Base-by-base conservation (phyloP, 75 land plant species). In the Selaginella moellendorffii region DNA sequence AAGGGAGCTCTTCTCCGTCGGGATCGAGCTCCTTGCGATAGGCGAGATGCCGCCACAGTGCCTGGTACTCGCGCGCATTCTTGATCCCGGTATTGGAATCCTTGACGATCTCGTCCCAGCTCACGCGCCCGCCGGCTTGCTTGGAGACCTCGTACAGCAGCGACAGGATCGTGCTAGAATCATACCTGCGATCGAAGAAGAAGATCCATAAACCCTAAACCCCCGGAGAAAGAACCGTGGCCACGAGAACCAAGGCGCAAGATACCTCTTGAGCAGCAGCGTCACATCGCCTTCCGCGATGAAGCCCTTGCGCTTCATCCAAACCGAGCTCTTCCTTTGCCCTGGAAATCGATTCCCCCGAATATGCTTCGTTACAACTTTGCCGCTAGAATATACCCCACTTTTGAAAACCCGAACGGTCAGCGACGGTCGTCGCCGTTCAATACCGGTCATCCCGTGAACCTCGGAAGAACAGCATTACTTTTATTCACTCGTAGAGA, bases 31-130 rank as follows among this genome's bases (percentile, higher is more conserved):
- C 26, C 1, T 71, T 36, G 5, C 74, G 74, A 64, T 92, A 92
- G 0, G 98, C 98, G 42, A 92, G 67, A 66, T 81, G 86, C 5
- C 90, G 71, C 98, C 98, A 92, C 19, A 92, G 65, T 73, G 79
- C 82, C 65, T 88, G 98, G 64, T 85, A 92, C 71, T 92, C 98
- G 31, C 78, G 71, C 2, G 96, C 79, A 70, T 61, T 78, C 19
- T 79, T 73, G 53, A 92, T 92, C 64, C 98, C 98, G 2, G 95
- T 88, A 2, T 79, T 23, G 17, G 87, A 74, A 22, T 76, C 83
- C 68, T 76, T 80, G 12, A 74, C 86, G 54, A 92, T 65, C 2
- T 29, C 64, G 26, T 71, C 69, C 95, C 95, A 92, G 73, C 88
- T 83, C 42, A 92, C 66, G 64, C 82, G 85, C 31, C 24, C 66